phyloP scores from a whole-genome alignment of 441 rosid genomes.

The Cnidoscolus chayamansa region DNA sequence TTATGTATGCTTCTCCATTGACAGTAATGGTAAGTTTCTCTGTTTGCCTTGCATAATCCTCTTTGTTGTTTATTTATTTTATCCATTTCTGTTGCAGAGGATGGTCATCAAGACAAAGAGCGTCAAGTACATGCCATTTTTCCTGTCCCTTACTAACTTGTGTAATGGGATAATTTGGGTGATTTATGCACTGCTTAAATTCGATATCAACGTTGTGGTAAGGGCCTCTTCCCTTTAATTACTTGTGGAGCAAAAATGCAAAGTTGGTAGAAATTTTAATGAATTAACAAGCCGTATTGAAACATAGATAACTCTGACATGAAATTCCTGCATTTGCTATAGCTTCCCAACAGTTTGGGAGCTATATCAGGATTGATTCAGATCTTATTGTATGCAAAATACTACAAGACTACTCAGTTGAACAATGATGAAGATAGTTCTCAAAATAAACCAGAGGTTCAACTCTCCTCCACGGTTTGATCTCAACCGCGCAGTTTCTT shows the following conservation, averaged over 20 bases:
- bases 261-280: too few species aligned
- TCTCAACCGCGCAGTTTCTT: not conserved
- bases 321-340: not conserved
- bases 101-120: slow-evolving; percentile 51
- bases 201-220: slow-evolving; percentile 47
- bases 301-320: not conserved
- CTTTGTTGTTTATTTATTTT: not conserved
- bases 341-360: slow-evolving; percentile 39
- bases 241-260: too few species aligned
- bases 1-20: slow-evolving; percentile 68
- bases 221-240: not conserved
- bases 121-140: slow-evolving; percentile 58
- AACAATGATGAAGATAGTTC: slow-evolving; percentile 24
- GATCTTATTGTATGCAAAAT: slow-evolving; percentile 44
- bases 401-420: slow-evolving; percentile 49
- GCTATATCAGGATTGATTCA: slow-evolving; percentile 50
- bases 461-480: slow-evolving; percentile 28
- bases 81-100: slow-evolving; percentile 21
- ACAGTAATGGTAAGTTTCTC: slow-evolving; percentile 52
- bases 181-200: slow-evolving; percentile 38
- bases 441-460: slow-evolving; percentile 29
- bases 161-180: slow-evolving; percentile 43
- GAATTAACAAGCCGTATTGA: too few species aligned
- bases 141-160: slow-evolving; percentile 40
- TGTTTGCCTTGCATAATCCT: not conserved